Conservation (phyloP, 441 rosid species). For the Oxalis stricta region DNA sequence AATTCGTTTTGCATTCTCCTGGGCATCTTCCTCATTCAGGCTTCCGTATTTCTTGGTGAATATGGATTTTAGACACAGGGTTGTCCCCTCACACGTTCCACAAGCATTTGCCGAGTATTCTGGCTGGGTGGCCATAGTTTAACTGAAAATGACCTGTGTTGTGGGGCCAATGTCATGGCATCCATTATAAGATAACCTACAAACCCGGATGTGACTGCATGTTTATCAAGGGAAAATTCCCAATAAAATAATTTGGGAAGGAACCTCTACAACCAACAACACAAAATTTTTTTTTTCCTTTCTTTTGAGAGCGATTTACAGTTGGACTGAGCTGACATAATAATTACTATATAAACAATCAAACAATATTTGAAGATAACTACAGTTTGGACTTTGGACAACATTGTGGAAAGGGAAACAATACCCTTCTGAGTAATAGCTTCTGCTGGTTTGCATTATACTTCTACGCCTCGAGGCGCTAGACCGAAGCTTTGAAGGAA, state of each 20-base stretch:
- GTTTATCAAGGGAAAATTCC: neutral
- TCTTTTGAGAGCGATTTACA: too few relatives aligned
- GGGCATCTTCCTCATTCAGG: conserved; percentile 61
- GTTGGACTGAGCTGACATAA: too few relatives aligned
- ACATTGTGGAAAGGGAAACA: too few relatives aligned
- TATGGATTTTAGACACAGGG: conserved; percentile 53
- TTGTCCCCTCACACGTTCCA: conserved; percentile 56
- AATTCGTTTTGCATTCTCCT: conserved; percentile 57
- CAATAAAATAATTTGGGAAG: neutral
- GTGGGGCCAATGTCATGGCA: conserved; percentile 28
- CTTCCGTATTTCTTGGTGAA: conserved; percentile 73
- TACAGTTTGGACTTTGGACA: too few relatives aligned
- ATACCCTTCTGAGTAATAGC: too few relatives aligned
- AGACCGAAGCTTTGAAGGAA: too few relatives aligned
- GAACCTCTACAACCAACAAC: too few relatives aligned
- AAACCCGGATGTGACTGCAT: neutral
- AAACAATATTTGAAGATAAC: too few relatives aligned
- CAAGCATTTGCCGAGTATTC: conserved; percentile 65
- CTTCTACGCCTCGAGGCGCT: too few relatives aligned
- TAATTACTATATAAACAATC: too few relatives aligned
- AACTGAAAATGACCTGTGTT: conserved; percentile 48
- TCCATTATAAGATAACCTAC: conserved; percentile 29
- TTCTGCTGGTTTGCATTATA: too few relatives aligned
- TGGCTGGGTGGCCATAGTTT: conserved; percentile 88
- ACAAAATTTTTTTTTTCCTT: too few relatives aligned